Percentiles rank a stretch among this genome's conserved stretches.
phyloP scores from a whole-genome alignment of 257 asterid genomes.

The Hygrophila difformis region DNA sequence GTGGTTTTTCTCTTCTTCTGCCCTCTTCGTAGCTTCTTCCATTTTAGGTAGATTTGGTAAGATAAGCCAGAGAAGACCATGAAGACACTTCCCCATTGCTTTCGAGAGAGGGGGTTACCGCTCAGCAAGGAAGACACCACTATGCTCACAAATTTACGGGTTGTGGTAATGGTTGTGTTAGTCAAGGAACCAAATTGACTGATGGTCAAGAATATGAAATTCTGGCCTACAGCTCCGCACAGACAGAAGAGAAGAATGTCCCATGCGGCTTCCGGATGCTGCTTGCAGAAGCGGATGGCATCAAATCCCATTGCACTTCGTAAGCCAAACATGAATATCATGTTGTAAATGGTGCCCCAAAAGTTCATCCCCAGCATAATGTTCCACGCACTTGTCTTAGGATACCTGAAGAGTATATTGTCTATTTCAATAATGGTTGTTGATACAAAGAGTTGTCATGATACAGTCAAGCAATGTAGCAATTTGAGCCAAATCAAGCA shows the following conservation, averaged over 20 bases:
- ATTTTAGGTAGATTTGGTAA: slow-evolving; percentile 79
- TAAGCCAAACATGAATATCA: slow-evolving; percentile 84
- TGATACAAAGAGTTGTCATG: no score
- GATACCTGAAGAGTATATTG: slow-evolving; percentile 69
- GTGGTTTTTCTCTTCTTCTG: slow-evolving; percentile 67
- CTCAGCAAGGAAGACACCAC: slow-evolving; percentile 82
- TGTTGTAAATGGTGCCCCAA: slow-evolving; percentile 93
- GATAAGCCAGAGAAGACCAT: slow-evolving; percentile 97
- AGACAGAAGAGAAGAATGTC: slow-evolving; percentile 82
- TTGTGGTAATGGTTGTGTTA: slow-evolving; percentile 93
- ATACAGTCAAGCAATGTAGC: no score
- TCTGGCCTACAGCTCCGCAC: slow-evolving; percentile 97
- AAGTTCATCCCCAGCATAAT: slow-evolving; percentile 98
- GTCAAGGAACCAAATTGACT: slow-evolving; percentile 91
- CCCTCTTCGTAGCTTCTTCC: slow-evolving; percentile 61
- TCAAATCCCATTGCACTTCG: slow-evolving; percentile 75
- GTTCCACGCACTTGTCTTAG: slow-evolving; percentile 88
- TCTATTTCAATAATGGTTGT: no score
- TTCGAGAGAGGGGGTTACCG: slow-evolving; percentile 79
- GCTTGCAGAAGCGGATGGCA: slow-evolving; percentile 74
- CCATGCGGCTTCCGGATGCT: slow-evolving; percentile 96
- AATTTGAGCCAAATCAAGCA: no score
- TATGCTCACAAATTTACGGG: slow-evolving; percentile 94
- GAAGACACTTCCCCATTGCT: slow-evolving; percentile 80
- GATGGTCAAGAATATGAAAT: slow-evolving; percentile 81